Percentiles rank a stretch among this genome's conserved stretches.
These are phyloP conservation scores for Diaporthe vexans DNA, from an alignment of 2,329 filamentous ascomycete genomes.

Conservation along the genomic window DNA sequence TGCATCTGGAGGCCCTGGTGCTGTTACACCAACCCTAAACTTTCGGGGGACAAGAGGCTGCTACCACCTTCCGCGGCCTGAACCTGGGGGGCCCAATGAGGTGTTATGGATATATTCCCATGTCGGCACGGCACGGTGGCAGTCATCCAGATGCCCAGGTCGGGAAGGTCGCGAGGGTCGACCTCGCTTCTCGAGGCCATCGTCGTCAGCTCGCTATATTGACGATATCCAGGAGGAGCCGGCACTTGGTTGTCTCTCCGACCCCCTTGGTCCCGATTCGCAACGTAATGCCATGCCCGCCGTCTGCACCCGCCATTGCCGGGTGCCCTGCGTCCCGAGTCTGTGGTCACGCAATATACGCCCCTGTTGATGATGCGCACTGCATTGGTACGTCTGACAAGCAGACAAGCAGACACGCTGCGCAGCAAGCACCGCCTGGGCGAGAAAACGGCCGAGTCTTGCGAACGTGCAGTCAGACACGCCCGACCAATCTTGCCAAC, in stretches of 20 bases:
- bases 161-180: conserved; percentile 15
- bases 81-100: conserved; percentile 27
- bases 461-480: conserved; percentile 5
- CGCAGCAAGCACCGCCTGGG: neutral
- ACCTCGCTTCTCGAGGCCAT: conserved; percentile 16
- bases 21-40: conserved; percentile 23
- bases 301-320: conserved; percentile 23
- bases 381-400: conserved; percentile 27
- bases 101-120: conserved; percentile 31
- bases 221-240: neutral
- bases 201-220: conserved; percentile 29
- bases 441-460: conserved; percentile 23
- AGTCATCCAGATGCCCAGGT: conserved; percentile 28
- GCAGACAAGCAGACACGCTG: neutral
- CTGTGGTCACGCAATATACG: conserved; percentile 24
- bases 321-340: conserved; percentile 19
- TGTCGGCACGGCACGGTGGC: conserved; percentile 32
- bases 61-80: conserved; percentile 26
- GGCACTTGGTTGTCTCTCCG: conserved; percentile 1
- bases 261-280: conserved; percentile 1
- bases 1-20: neutral
- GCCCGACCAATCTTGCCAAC: conserved; percentile 5
- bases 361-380: conserved; percentile 32
- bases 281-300: conserved; percentile 17
- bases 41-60: neutral